Evolutionary conservation across 352 stramenopile genomes (phyloP), one percentile per base, ranked within the genome.

Genomic region (Phytopythium aichiense): DNA sequence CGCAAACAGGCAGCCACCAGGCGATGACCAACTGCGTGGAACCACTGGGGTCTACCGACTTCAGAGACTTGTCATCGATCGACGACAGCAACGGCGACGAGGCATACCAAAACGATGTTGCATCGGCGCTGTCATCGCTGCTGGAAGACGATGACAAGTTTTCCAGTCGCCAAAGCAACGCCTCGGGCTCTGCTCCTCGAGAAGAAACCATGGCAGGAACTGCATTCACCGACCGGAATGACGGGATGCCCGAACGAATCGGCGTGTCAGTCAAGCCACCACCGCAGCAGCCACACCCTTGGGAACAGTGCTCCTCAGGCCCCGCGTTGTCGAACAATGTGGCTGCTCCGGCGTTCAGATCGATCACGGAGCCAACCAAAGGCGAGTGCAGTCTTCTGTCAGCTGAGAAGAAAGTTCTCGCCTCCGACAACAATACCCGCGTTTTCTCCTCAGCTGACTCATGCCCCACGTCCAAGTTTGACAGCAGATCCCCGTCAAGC

Each of bases 321-420:
- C 37, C 52, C 7, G 8, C 7, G 11, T 2, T 30, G 52, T 20
- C 12, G 18, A 20, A n/a, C 20, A 25, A 3, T 16, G 49, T 0
- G 23, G n/a, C 43, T 16, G 12, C 16, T 16, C 0, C 43, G 12
- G 28, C 12, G 58, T 22, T 31, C 25, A 16, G 20, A 48, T 37
- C 43, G 25, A 52, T n/a, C 22, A 46, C 57, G 11, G 25, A 49
- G 9, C 20, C 52, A 11, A 55, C 66, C 25, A 73, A 68, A n/a
- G 45, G 67, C 22, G 57, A 69, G 2, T 33, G 51, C 16, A 64
- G 25, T 38, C 61, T 63, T 20, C 46, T 77, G 6, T 86, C 79
- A 30, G 58, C 67, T 3, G 64, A 80, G 48, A 81, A 76, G 66
- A 84, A 83, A 52, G 61, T 86, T 16, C 67, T 83, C 25, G 77